phyloP scores from a whole-genome alignment of 129 eudicot genomes.

The Ambrosia trifida region DNA sequence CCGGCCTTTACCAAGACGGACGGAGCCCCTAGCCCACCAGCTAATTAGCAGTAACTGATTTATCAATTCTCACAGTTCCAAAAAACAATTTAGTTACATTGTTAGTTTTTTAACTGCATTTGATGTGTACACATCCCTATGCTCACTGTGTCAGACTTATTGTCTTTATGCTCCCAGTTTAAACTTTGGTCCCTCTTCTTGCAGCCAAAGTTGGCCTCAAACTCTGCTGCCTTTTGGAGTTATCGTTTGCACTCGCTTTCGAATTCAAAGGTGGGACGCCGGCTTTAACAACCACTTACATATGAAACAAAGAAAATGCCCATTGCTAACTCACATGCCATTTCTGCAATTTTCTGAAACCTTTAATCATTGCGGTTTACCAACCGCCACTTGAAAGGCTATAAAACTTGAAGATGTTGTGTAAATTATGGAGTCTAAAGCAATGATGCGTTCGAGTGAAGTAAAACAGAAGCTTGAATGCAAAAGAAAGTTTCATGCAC shows the following conservation, averaged over 20 bases:
- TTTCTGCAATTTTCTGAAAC: constrained; percentile 33
- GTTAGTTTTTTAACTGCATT: background rate
- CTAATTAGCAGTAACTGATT: too few species aligned
- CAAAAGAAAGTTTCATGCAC: constrained; percentile 6
- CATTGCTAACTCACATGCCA: background rate
- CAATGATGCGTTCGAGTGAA: constrained; percentile 18
- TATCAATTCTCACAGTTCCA: background rate
- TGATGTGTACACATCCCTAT: constrained; percentile 19
- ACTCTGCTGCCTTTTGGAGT: constrained; percentile 22
- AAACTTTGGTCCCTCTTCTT: constrained; percentile 1
- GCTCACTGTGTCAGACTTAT: background rate
- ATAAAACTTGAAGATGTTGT: background rate
- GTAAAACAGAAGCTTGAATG: constrained; percentile 7
- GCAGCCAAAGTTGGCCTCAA: constrained; percentile 14
- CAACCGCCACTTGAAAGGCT: constrained; percentile 7
- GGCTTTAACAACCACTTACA: background rate
- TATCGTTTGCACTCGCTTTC: background rate
- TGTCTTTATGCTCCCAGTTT: background rate
- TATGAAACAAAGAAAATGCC: background rate
- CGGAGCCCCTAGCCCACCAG: too few species aligned
- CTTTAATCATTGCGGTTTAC: constrained; percentile 14
- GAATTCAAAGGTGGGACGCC: background rate
- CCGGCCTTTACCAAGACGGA: too few species aligned
- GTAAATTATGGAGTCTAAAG: background rate
- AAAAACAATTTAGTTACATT: background rate